Percentiles rank a stretch among this genome's conserved stretches.
Evolutionary conservation across 352 stramenopile species (phyloP).

Genomic region (Pythium biforme): DNA sequence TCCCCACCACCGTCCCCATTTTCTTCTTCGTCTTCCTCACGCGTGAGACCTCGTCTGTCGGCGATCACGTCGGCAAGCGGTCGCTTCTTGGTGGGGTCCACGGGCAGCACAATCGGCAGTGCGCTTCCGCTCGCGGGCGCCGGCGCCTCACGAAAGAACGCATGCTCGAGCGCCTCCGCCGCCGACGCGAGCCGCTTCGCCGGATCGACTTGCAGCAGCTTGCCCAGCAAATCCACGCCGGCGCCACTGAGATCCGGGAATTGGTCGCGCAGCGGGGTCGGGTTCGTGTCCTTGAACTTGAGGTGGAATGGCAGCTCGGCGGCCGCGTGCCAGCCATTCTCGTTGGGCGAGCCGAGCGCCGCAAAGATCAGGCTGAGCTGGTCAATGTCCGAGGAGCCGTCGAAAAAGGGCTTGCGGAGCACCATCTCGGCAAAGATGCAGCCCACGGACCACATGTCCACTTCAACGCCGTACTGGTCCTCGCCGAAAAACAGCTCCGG

Average conservation of each 20-base stretch:
- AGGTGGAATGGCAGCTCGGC: slow-evolving; percentile 67
- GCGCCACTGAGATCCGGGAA: slow-evolving; percentile 52
- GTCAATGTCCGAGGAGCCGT: slow-evolving; percentile 76
- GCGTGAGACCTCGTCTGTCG: background rate
- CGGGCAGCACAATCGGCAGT: slow-evolving; percentile 14
- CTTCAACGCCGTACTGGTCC: slow-evolving; percentile 50
- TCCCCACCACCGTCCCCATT: slow-evolving; percentile 3
- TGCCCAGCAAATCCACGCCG: slow-evolving; percentile 51
- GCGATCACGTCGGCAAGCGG: slow-evolving; percentile 18
- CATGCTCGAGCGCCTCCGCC: slow-evolving; percentile 48
- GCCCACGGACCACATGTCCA: slow-evolving; percentile 79
- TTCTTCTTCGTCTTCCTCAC: slow-evolving; percentile 5
- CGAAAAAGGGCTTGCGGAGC: slow-evolving; percentile 53
- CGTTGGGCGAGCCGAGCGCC: slow-evolving; percentile 52
- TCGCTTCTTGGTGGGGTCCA: slow-evolving; percentile 22
- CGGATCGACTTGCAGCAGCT: slow-evolving; percentile 58
- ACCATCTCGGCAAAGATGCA: slow-evolving; percentile 83
- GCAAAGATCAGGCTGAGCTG: slow-evolving; percentile 76
- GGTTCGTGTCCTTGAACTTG: slow-evolving; percentile 68
- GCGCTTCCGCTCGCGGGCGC: background rate
- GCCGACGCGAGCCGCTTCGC: slow-evolving; percentile 53
- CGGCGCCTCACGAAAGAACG: slow-evolving; percentile 63
- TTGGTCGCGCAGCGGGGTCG: slow-evolving; percentile 49
- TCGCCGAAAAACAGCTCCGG: slow-evolving; percentile 81
- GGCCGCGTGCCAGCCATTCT: slow-evolving; percentile 60